A percentile compares a stretch with the other conserved stretches of the same genome.
Conservation (phyloP, 75 land plant species). For the Cunninghamia lanceolata region DNA sequence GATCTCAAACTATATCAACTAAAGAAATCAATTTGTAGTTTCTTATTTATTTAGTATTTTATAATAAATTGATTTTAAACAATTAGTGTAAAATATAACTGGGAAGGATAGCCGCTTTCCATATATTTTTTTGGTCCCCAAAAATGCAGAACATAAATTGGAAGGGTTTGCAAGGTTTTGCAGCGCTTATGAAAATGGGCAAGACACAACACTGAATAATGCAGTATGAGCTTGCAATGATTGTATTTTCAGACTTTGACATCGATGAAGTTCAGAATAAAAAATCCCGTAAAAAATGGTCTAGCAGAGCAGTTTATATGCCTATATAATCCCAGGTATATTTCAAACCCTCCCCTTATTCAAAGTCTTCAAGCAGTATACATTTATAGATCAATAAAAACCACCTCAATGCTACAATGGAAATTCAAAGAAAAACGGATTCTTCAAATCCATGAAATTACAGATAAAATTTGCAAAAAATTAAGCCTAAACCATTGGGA, state of each 20-base stretch:
- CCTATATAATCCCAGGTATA: background rate
- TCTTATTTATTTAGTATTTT: no score
- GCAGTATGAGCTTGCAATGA: background rate
- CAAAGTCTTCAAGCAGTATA: background rate
- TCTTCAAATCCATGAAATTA: background rate
- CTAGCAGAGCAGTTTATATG: background rate
- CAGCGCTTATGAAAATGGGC: background rate
- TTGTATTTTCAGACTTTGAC: background rate
- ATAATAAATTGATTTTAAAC: no score
- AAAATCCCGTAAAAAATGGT: background rate
- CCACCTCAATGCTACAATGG: background rate
- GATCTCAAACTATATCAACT: no score
- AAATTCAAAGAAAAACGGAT: conserved; percentile 1
- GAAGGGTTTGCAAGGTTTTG: background rate
- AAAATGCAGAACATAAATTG: background rate
- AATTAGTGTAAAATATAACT: no score
- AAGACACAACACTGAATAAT: background rate
- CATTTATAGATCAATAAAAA: conserved; percentile 9
- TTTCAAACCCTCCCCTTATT: background rate
- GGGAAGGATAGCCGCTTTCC: no score
- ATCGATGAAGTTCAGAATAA: background rate
- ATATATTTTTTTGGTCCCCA: background rate
- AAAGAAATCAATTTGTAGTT: no score
- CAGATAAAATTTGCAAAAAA: conserved; percentile 40
- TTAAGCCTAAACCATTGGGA: conserved; percentile 34